Percentiles rank a stretch among this genome's conserved stretches.
These are phyloP conservation scores for Zasmidium cellare DNA, from an alignment of 2,329 filamentous ascomycete species.

Conservation along the genomic window DNA sequence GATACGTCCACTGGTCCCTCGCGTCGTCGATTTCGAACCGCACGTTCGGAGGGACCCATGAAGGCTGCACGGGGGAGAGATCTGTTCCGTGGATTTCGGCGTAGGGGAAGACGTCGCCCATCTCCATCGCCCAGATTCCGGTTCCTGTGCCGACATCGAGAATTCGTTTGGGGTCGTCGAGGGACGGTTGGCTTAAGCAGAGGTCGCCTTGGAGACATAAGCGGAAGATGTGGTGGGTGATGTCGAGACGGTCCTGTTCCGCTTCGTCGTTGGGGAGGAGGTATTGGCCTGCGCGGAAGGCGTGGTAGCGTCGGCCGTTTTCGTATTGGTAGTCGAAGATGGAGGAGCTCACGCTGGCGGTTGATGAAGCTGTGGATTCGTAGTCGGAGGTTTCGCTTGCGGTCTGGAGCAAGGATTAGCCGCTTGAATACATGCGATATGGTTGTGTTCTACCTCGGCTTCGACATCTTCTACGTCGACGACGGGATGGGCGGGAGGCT, in stretches of 20 bases:
- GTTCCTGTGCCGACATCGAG: conserved; percentile 25
- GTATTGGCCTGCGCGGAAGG: conserved; percentile 23
- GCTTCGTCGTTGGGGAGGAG: conserved; percentile 27
- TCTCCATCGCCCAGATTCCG: conserved; percentile 37
- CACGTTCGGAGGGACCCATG: conserved; percentile 26
- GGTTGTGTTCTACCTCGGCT: neutral
- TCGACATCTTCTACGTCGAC: neutral
- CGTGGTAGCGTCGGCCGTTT: conserved; percentile 21
- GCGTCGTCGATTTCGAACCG: conserved; percentile 28
- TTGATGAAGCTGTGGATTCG: neutral
- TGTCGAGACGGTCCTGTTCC: conserved; percentile 27
- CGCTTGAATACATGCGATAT: neutral
- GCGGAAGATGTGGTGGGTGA: conserved; percentile 21
- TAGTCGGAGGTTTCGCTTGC: conserved; percentile 1
- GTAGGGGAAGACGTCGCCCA: conserved; percentile 26
- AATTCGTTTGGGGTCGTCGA: conserved; percentile 1
- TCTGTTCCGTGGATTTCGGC: conserved; percentile 24
- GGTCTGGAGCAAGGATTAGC: neutral
- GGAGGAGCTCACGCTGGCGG: conserved; percentile 12
- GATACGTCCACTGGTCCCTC: conserved; percentile 20
- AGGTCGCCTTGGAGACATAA: conserved; percentile 13
- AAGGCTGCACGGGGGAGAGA: conserved; percentile 30
- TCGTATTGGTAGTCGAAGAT: conserved; percentile 18
- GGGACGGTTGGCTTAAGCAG: conserved; percentile 5
- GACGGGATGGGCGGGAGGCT: neutral